phyloP scores from a whole-genome alignment of 2,329 filamentous ascomycete species.

The Cladophialophora carrionii region DNA sequence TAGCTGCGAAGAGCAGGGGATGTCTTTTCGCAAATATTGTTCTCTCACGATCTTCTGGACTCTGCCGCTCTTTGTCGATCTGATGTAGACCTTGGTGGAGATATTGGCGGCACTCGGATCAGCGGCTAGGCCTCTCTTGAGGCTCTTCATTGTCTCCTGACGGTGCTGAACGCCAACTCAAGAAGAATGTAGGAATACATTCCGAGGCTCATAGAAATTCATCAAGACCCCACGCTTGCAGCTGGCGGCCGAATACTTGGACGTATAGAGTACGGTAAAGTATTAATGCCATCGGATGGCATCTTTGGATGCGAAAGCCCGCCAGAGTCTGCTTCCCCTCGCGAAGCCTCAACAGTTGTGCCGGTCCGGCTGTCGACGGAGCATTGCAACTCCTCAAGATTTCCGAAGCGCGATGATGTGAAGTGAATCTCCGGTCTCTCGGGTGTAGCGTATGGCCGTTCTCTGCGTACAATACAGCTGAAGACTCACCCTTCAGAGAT shows the following conservation, averaged over 20 bases:
- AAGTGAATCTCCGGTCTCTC: not conserved
- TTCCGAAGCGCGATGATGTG: not conserved
- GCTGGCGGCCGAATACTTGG: not conserved
- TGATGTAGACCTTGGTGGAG: conserved; percentile 92
- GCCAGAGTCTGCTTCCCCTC: not conserved
- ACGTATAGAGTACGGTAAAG: not conserved
- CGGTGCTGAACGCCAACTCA: not conserved
- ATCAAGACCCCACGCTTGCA: not conserved
- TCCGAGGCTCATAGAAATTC: not conserved
- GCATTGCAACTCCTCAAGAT: not conserved
- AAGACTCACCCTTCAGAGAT: not conserved
- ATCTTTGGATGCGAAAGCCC: not conserved
- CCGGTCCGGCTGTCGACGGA: not conserved
- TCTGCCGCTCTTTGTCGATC: conserved; percentile 92
- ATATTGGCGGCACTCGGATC: conserved; percentile 70
- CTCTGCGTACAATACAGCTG: not conserved
- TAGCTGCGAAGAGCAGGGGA: conserved; percentile 91
- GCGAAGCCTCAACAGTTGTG: not conserved
- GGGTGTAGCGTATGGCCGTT: not conserved
- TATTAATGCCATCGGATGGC: not conserved
- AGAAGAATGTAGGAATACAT: not conserved
- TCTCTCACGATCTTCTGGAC: conserved; percentile 98
- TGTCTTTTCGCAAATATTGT: conserved; percentile 92
- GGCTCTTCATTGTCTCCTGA: conserved; percentile 59
- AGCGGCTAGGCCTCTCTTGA: conserved; percentile 60